These are phyloP conservation scores for Phialophora verrucosa DNA, from an alignment of 2,329 filamentous ascomycete species.

Conservation along the genomic window DNA sequence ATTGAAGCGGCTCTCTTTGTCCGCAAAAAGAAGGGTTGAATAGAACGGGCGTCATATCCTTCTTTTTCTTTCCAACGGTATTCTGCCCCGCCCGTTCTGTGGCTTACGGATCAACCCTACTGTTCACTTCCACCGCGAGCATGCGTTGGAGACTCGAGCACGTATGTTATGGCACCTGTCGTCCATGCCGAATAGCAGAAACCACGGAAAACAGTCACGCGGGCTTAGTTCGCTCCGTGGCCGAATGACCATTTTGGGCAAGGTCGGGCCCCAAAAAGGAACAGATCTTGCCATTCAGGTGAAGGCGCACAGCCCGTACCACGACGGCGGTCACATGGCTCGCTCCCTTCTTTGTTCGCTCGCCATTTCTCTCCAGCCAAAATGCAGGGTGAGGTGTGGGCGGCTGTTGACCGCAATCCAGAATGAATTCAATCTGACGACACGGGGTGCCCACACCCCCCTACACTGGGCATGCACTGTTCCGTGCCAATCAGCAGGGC, in stretches of 20 bases:
- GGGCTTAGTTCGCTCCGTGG: neutral
- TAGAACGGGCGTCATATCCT: conserved; percentile 12
- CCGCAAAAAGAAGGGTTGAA: conserved; percentile 18
- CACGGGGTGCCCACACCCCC: conserved; percentile 5
- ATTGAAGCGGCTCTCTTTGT: conserved; percentile 9
- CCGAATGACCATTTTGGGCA: conserved; percentile 6
- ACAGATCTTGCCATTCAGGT: conserved; percentile 11
- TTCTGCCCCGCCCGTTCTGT: conserved; percentile 1
- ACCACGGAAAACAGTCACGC: conserved; percentile 9
- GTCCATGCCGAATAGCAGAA: conserved; percentile 10
- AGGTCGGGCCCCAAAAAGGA: conserved; percentile 7
- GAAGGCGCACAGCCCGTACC: neutral
- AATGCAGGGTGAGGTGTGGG: neutral
- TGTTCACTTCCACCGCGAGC: neutral
- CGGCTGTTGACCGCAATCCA: neutral
- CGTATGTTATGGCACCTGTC: neutral
- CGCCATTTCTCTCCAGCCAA: conserved; percentile 8
- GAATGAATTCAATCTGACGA: conserved; percentile 9
- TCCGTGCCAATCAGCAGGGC: conserved; percentile 25
- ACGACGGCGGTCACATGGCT: conserved; percentile 11
- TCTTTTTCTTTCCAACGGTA: conserved; percentile 9
- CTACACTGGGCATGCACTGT: neutral
- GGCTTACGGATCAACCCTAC: neutral
- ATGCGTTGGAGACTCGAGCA: conserved; percentile 1
- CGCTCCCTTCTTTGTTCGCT: neutral